A percentile compares a stretch with the other conserved stretches of the same genome.
phyloP scores from a whole-genome alignment of 148 eudicot genomes.

The Tetragonia tetragonoides region DNA sequence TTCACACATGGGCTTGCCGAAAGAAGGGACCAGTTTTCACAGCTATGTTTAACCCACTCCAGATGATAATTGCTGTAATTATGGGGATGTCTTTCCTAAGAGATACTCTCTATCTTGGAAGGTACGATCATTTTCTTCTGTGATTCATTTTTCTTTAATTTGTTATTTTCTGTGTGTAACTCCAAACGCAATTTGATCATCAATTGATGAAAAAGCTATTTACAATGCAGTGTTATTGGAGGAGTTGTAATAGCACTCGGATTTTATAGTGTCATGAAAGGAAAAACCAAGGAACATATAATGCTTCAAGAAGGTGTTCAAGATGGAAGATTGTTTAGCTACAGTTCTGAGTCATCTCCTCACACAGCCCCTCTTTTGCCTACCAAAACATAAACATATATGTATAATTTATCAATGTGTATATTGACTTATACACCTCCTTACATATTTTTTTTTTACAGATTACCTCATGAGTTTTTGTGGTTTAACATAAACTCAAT shows the following conservation, averaged over 20 bases:
- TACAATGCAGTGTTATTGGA: conserved; percentile 31
- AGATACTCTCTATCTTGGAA: conserved; percentile 16
- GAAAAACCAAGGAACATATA: conserved; percentile 32
- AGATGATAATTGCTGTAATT: conserved; percentile 14
- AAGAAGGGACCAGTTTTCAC: conserved; percentile 18
- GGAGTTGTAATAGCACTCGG: conserved; percentile 27
- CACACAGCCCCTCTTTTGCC: too few relatives aligned
- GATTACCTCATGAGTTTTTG: too few relatives aligned
- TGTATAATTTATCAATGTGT: too few relatives aligned
- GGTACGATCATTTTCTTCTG: not conserved
- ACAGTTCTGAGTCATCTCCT: not conserved
- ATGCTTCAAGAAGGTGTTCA: not conserved
- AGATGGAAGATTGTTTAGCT: not conserved
- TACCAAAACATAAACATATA: too few relatives aligned
- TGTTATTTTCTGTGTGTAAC: too few relatives aligned
- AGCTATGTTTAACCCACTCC: conserved; percentile 18
- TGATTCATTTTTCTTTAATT: not conserved
- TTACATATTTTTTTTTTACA: too few relatives aligned
- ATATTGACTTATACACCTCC: too few relatives aligned
- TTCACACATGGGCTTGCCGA: conserved; percentile 19
- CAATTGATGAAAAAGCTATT: too few relatives aligned
- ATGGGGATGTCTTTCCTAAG: conserved; percentile 14
- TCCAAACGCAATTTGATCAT: too few relatives aligned
- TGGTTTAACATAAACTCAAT: too few relatives aligned
- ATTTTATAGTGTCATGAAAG: conserved; percentile 36